Evolutionary conservation across 2,329 filamentous ascomycete genomes (phyloP).

Genomic region (Stemphylium vesicarium): DNA sequence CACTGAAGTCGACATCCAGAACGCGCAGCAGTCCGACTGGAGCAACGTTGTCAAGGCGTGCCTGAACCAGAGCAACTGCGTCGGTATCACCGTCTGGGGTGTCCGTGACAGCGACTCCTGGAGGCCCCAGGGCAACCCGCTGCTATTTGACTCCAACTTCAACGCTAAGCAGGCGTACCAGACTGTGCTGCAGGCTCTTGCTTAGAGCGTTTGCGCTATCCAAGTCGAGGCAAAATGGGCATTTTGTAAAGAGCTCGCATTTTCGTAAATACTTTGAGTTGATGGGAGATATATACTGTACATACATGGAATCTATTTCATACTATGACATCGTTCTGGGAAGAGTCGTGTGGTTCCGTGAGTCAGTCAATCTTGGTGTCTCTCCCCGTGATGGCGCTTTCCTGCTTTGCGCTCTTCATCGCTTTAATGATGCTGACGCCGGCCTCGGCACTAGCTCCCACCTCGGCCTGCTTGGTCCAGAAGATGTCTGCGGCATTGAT

Average conservation of each 20-base stretch:
- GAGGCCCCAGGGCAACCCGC: constrained; percentile 51
- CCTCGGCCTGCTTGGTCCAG: constrained; percentile 40
- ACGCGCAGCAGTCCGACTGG: constrained; percentile 64
- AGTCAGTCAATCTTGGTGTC: constrained; percentile 7
- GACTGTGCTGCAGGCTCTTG: constrained; percentile 38
- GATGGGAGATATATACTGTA: constrained; percentile 10
- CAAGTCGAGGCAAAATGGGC: background rate
- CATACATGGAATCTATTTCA: background rate
- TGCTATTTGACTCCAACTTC: constrained; percentile 55
- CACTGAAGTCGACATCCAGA: constrained; percentile 73
- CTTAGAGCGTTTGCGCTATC: constrained; percentile 11
- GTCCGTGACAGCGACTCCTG: constrained; percentile 56
- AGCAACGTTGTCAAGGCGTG: constrained; percentile 64
- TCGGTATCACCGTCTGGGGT: constrained; percentile 71
- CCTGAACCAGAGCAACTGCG: constrained; percentile 64
- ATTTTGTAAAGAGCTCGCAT: background rate
- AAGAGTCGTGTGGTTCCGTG: too few species aligned
- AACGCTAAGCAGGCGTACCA: constrained; percentile 53
- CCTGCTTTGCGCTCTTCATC: constrained; percentile 26
- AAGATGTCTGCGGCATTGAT: constrained; percentile 40
- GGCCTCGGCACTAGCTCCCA: constrained; percentile 29
- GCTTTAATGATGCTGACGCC: constrained; percentile 38
- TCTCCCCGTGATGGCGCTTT: constrained; percentile 20
- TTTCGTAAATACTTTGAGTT: constrained; percentile 7
- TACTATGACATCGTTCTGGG: background rate